Evolutionary conservation across 1,284 basidiomycete species (phyloP).

Genomic region (Rhodotorula sp.): DNA sequence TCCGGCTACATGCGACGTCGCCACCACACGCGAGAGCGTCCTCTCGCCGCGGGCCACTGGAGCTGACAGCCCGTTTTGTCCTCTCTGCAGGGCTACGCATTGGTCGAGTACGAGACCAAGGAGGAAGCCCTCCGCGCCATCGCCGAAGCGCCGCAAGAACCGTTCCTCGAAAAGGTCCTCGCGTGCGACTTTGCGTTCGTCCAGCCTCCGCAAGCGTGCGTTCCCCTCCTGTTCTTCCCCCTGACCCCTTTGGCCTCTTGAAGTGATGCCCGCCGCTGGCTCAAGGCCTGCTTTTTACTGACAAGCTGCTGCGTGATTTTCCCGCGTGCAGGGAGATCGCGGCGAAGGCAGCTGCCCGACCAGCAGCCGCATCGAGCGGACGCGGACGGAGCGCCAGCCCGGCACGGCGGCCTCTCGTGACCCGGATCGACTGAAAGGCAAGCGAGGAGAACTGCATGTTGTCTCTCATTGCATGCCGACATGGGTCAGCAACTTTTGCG

Average conservation of each 20-base stretch:
- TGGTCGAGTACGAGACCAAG: slow-evolving; percentile 93
- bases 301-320: background rate
- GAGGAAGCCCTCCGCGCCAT: slow-evolving; percentile 90
- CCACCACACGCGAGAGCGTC: background rate
- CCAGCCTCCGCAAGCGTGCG: slow-evolving; percentile 63
- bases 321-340: background rate
- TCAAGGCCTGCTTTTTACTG: background rate
- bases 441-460: background rate
- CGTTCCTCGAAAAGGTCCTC: slow-evolving; percentile 80
- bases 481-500: no score
- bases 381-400: slow-evolving; percentile 36
- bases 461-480: background rate
- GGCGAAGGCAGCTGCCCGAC: background rate
- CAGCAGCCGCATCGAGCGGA: background rate
- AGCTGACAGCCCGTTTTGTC: no score
- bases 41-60: background rate
- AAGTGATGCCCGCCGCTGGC: no score
- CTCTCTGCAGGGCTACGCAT: slow-evolving; percentile 86
- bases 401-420: slow-evolving; percentile 25
- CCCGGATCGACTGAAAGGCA: slow-evolving; percentile 29
- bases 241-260: background rate
- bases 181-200: slow-evolving; percentile 96
- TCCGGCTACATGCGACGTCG: no score
- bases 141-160: slow-evolving; percentile 72
- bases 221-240: background rate